Percentiles rank a stretch among this genome's conserved stretches.
phyloP scores from a whole-genome alignment of 805 yeast species.

The Hanseniaspora lachancei region DNA sequence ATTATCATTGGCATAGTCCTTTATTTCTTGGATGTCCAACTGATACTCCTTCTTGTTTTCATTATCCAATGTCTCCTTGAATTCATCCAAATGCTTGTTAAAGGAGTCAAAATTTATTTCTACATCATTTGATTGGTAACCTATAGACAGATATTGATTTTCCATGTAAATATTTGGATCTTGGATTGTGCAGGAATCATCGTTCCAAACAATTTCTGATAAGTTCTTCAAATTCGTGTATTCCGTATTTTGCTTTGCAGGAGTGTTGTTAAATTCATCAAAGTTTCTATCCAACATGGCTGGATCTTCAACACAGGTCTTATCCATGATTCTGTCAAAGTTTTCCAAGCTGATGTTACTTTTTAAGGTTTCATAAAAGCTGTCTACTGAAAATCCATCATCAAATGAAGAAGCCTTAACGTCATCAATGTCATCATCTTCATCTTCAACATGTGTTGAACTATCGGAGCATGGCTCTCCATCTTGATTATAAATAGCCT shows the following conservation, averaged over 20 bases:
- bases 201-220: conserved; percentile 10
- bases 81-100: not conserved
- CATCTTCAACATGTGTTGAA: not conserved
- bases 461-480: not conserved
- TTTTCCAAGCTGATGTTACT: not conserved
- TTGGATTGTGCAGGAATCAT: not conserved
- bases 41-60: not conserved
- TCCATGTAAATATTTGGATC: not conserved
- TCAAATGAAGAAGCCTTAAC: not conserved
- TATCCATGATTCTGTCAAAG: not conserved
- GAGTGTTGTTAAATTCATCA: not conserved
- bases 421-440: not conserved
- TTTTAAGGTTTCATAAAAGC: conserved; percentile 6
- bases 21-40: not conserved
- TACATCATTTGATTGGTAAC: not conserved
- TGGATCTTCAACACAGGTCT: not conserved
- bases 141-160: not conserved
- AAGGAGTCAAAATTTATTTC: not conserved
- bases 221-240: conserved; percentile 3
- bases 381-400: not conserved
- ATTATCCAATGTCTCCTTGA: not conserved
- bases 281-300: not conserved
- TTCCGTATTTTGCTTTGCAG: not conserved
- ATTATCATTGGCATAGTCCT: not conserved
- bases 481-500: not conserved